Conservation (phyloP, 148 eudicot species). For the Spergularia bocconei region DNA sequence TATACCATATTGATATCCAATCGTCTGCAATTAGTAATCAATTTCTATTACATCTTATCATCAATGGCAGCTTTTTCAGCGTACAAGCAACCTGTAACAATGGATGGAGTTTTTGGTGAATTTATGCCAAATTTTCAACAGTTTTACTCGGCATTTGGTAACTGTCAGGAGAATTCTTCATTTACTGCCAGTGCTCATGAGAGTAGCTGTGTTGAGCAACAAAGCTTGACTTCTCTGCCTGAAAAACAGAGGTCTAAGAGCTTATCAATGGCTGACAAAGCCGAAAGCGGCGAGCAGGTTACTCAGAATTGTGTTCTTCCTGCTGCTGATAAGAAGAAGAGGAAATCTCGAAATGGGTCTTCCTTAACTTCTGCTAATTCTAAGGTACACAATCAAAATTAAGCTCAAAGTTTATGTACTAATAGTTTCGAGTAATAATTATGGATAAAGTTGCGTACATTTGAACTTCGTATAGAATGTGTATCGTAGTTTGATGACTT, state of each 20-base stretch:
- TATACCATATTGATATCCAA: neutral
- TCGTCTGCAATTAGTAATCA: neutral
- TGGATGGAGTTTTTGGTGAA: conserved; percentile 4
- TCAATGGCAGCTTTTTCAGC: conserved; percentile 39
- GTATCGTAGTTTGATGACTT: neutral
- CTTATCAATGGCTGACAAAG: conserved; percentile 36
- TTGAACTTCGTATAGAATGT: neutral
- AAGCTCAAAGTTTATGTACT: neutral
- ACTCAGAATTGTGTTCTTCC: conserved; percentile 10
- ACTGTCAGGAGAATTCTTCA: conserved; percentile 12
- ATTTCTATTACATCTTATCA: too few relatives aligned
- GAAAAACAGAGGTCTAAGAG: conserved; percentile 35
- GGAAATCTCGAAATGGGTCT: conserved; percentile 32
- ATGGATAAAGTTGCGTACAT: neutral
- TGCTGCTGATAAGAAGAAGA: conserved; percentile 35
- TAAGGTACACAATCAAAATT: conserved; percentile 33
- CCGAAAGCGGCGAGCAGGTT: conserved; percentile 32
- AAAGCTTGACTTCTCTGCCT: conserved; percentile 6
- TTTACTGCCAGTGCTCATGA: conserved; percentile 22
- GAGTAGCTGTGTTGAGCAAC: conserved; percentile 29
- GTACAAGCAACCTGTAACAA: conserved; percentile 29
- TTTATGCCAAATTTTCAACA: conserved; percentile 16
- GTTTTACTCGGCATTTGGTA: conserved; percentile 6
- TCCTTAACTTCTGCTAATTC: conserved; percentile 40
- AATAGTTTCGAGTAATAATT: neutral